Conservation (phyloP, 2,329 filamentous ascomycete genomes). For the Chaetomium strumarium region DNA sequence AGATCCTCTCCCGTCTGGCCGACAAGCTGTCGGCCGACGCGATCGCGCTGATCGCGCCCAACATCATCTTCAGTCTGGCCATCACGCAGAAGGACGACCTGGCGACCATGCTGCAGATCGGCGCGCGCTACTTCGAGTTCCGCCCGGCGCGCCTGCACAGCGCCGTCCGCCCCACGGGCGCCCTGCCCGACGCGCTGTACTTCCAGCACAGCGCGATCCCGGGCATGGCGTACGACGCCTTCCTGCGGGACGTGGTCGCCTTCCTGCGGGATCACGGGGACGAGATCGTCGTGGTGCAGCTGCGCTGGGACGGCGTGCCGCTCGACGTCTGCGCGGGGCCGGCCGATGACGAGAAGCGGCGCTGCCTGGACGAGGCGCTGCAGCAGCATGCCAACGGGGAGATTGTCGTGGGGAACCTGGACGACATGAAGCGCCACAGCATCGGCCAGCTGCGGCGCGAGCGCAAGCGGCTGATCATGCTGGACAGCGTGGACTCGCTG, state of each 20-base stretch:
- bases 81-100: slow-evolving; percentile 47
- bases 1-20: slow-evolving; percentile 21
- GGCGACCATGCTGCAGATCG: slow-evolving; percentile 38
- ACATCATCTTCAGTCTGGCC: slow-evolving; percentile 43
- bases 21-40: slow-evolving; percentile 26
- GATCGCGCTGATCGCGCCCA: slow-evolving; percentile 30
- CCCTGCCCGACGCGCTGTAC: slow-evolving; percentile 41
- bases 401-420: slow-evolving; percentile 28
- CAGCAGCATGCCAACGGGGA: slow-evolving; percentile 23
- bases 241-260: slow-evolving; percentile 35
- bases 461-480: slow-evolving; percentile 34
- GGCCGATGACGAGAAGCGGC: slow-evolving; percentile 34
- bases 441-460: slow-evolving; percentile 33
- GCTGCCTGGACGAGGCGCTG: slow-evolving; percentile 34
- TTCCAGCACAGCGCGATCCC: slow-evolving; percentile 47
- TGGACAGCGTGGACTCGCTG: slow-evolving; percentile 34
- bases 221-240: slow-evolving; percentile 41
- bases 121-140: slow-evolving; percentile 48
- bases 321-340: slow-evolving; percentile 38
- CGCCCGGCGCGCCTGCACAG: slow-evolving; percentile 43
- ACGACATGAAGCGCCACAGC: slow-evolving; percentile 30
- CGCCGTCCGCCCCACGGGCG: slow-evolving; percentile 31
- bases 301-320: slow-evolving; percentile 45
- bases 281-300: slow-evolving; percentile 45
- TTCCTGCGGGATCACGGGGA: slow-evolving; percentile 38